These are phyloP conservation scores for Haplosporangium sp. DNA, from an alignment of 371 early-diverging fungal species.

Conservation along the genomic window DNA sequence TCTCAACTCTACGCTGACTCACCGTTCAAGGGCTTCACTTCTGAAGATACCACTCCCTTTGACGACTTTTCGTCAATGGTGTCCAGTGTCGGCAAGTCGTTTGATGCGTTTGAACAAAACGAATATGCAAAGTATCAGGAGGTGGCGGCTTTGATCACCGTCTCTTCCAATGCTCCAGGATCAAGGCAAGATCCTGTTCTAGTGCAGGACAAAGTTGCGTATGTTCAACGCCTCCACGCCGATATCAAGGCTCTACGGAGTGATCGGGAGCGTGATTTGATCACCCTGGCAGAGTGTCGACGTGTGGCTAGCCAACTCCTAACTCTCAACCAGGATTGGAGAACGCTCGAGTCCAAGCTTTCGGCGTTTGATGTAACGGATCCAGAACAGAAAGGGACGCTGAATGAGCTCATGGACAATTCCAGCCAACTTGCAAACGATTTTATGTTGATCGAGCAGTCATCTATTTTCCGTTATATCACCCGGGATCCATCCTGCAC, in stretches of 20 bases:
- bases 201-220: constrained; percentile 28
- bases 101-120: constrained; percentile 31
- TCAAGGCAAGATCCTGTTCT: constrained; percentile 34
- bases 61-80: constrained; percentile 32
- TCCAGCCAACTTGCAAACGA: constrained; percentile 28
- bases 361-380: constrained; percentile 25
- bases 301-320: constrained; percentile 15
- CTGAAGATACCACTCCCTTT: constrained; percentile 30
- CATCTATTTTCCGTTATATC: constrained; percentile 26
- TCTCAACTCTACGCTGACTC: constrained; percentile 27
- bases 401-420: constrained; percentile 30
- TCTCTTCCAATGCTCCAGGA: constrained; percentile 15
- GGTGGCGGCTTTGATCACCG: constrained; percentile 8
- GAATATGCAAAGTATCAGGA: constrained; percentile 18
- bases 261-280: constrained; percentile 49
- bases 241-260: constrained; percentile 24
- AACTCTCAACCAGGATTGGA: constrained; percentile 11
- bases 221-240: constrained; percentile 25
- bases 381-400: constrained; percentile 12
- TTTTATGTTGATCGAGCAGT: constrained; percentile 31
- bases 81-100: constrained; percentile 15
- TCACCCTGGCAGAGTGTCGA: constrained; percentile 40
- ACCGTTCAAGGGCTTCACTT: constrained; percentile 34
- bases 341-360: constrained; percentile 9
- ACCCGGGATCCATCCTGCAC: constrained; percentile 37